Evolutionary conservation across 176 grass and related monocot genomes (phyloP).

Genomic region (Oryza longistaminata): DNA sequence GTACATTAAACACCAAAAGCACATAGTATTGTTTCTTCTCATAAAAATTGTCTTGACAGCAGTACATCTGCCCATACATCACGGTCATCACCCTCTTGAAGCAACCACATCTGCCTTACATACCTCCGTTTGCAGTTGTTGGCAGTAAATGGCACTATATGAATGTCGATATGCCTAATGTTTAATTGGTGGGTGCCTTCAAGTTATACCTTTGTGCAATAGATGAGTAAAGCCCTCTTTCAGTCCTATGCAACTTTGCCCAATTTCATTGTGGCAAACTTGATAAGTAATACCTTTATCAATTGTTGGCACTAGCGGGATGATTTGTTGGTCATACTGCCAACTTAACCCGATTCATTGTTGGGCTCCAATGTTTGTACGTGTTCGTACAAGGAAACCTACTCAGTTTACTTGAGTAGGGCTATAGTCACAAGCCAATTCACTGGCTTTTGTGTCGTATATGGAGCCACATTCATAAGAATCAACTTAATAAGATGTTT

Average conservation of each 20-base stretch:
- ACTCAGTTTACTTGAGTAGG: conserved; percentile 5
- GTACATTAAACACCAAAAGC: background rate
- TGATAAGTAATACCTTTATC: background rate
- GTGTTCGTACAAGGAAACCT: conserved; percentile 2
- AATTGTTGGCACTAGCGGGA: no score
- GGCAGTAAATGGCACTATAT: no score
- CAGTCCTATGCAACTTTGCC: conserved; percentile 1
- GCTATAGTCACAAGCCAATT: background rate
- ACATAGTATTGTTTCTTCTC: conserved; percentile 18
- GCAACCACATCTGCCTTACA: no score
- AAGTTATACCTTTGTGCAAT: background rate
- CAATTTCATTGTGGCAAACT: conserved; percentile 11
- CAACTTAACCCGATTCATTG: conserved; percentile 5
- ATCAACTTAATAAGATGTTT: background rate
- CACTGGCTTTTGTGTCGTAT: background rate
- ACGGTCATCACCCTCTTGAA: background rate
- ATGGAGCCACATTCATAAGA: background rate
- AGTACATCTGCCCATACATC: background rate
- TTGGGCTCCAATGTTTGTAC: background rate
- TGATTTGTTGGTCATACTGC: background rate
- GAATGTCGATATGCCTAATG: background rate
- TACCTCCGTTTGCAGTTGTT: no score
- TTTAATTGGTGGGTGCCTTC: conserved; percentile 24
- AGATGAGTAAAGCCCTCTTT: conserved; percentile 12
- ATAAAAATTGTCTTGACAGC: background rate